Base-by-base conservation (phyloP, 2,329 filamentous ascomycete species). In the Annulohypoxylon truncatum region DNA sequence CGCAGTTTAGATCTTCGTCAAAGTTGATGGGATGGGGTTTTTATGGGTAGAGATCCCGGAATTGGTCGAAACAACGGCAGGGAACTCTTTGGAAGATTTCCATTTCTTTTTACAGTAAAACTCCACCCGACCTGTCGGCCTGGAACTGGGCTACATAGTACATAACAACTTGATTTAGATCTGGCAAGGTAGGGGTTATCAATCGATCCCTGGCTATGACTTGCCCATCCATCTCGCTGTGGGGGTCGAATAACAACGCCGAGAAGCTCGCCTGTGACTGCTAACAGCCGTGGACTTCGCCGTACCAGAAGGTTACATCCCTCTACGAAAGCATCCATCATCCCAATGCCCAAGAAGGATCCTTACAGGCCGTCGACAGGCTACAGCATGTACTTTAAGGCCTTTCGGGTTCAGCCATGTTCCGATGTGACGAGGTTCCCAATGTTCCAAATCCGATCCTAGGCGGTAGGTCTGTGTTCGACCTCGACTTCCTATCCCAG, bases 81-180 rank as follows among this genome's bases (percentile, higher is more conserved):
- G 64, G 65, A 70, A 68, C 64, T 64, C 62, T 70, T 65, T 71
- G 67, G 69, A 70, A 70, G 69, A 67, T 70, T 71, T 70, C 67
- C 51, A 68, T 70, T 68, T 67, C 55, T 61, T 62, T 67, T 68
- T 66, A 55, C 67, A 67, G 60, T 68, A 66, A 68, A 68, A 57
- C 61, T 63, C 62, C 57, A 67, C 63, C 69, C 61, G 60, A 61
- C 18, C 15, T 66, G 55, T 52, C 54, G 54, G 64, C 51, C 55
- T 59, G 48, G 50, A 60, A 57, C 60, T 64, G 57, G 64, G 64
- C 61, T 28, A 33, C 38, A 42, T 42, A 22, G 18, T 42, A 42
- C 38, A 42, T 42, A 20, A 42, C 53, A 44, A 67, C 59, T 63
- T 69, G 61, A 66, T 66, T 66, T 69, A 66, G 69, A 69, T 71